Conservation (phyloP, 1,139 yeast genomes). For the Candida sanyaensis region DNA sequence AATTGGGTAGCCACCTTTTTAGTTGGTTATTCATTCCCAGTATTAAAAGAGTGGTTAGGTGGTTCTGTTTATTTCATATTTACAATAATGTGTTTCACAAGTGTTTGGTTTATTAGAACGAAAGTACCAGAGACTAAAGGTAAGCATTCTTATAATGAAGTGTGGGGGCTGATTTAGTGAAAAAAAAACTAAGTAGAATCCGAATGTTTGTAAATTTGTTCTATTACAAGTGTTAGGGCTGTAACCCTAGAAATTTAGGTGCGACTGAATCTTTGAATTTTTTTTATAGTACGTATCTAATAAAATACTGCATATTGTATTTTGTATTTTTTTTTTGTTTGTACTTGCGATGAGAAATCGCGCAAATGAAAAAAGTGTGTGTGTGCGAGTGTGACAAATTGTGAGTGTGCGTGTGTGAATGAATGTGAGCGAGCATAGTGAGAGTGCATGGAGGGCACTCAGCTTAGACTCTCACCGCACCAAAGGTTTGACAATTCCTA, state of each 20-base stretch:
- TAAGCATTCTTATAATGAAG: constrained; percentile 55
- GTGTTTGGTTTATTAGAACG: constrained; percentile 47
- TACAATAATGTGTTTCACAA: constrained; percentile 53
- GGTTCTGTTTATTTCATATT: constrained; percentile 81
- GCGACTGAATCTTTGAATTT: not conserved
- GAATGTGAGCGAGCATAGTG: not conserved
- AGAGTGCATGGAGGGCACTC: not conserved
- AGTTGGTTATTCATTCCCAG: constrained; percentile 81
- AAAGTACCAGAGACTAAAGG: constrained; percentile 83
- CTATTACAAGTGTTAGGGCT: constrained; percentile 12
- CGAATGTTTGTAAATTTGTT: not conserved
- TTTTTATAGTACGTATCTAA: not conserved
- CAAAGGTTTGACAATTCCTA: not conserved
- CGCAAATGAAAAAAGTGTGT: not conserved
- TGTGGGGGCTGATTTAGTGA: constrained; percentile 42
- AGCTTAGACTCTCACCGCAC: not conserved
- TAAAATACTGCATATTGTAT: constrained; percentile 5
- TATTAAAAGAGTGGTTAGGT: constrained; percentile 62
- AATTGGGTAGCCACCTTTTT: constrained; percentile 90
- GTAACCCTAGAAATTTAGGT: constrained; percentile 10
- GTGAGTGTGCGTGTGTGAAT: not conserved
- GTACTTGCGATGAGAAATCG: too few species aligned
- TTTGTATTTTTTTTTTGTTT: too few species aligned
- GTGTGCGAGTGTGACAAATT: not conserved
- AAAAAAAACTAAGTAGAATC: not conserved